Base-by-base conservation (phyloP, 202 grass and related monocot genomes). In the Bolboschoenoplectus hybrid region DNA sequence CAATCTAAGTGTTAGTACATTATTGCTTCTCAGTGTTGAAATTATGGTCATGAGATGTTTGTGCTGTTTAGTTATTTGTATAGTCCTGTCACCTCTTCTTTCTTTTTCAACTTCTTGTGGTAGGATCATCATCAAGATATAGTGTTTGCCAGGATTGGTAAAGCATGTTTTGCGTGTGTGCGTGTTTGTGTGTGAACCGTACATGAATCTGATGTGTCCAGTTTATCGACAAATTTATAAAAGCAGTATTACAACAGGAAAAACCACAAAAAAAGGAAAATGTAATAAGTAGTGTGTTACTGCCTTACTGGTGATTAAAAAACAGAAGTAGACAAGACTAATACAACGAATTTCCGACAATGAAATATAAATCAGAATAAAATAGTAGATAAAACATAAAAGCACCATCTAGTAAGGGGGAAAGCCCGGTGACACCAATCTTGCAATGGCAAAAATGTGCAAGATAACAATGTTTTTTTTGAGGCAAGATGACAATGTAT, bases 21-120 rank as follows among this genome's bases (percentile, higher is more conserved):
- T 58, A 36, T 79, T 3, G 7, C 13, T 3, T 41, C 51, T 80
- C 75, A 9, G 36, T 60, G 53, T 80, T 60, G 35, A 61, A 80
- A 80, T 60, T 14, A 80, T 80, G 38, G 61, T 61, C 75, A 80
- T 80, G 53, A 40, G 53, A 80, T 49, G 62, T 51, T 67, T 38
- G 40, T 62, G 63, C 63, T 67, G 61, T 83, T 83, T 51, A 47
- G 8, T 43, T 69, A 69, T 84, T 53, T 84, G 82, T 84, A 84
- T 84, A 84, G 63, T 57, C 10, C 65, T 20, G 38, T 84, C 17
- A 70, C 58, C 32, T 70, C 46, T 80, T 60, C 36, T 60, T 80
- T 38, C 7, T 38, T 79, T 26, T 4, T 41, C 51, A n/a, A 19
- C 35, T 58, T 79, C 14, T 79, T n/a, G 51, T 6, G 43, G 3